Conservation (phyloP, 148 eudicot genomes). For the Arbutus unedo region DNA sequence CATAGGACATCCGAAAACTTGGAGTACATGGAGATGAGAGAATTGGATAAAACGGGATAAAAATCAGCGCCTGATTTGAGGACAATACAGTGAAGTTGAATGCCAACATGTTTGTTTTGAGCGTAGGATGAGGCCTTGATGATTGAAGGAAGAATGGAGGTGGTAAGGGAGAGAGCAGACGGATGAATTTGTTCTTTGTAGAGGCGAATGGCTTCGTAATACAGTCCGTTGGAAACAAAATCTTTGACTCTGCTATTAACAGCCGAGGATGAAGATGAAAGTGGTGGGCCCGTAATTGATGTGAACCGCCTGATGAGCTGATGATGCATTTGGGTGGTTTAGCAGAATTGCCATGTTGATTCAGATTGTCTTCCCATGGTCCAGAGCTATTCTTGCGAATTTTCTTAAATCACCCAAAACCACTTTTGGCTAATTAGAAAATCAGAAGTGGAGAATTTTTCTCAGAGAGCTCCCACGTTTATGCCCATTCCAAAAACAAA, state of each 20-base stretch:
- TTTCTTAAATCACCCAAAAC: too few relatives aligned
- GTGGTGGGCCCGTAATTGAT: neutral
- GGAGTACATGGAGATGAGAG: constrained; percentile 40
- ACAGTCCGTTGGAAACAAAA: neutral
- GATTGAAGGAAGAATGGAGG: constrained; percentile 43
- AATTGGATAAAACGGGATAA: constrained; percentile 39
- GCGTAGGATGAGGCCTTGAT: constrained; percentile 40
- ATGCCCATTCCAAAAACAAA: too few relatives aligned
- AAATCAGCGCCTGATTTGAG: constrained; percentile 34
- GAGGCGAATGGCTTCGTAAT: neutral
- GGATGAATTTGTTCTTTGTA: constrained; percentile 18
- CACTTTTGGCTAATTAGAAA: too few relatives aligned
- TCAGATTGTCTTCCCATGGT: too few relatives aligned
- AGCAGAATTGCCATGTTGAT: neutral
- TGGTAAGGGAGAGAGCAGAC: constrained; percentile 15
- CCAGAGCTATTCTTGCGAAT: too few relatives aligned
- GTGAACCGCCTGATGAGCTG: constrained; percentile 14
- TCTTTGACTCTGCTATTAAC: constrained; percentile 19
- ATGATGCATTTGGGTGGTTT: neutral
- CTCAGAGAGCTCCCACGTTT: too few relatives aligned
- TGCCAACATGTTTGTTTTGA: constrained; percentile 24
- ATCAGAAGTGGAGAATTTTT: too few relatives aligned
- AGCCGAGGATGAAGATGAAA: neutral
- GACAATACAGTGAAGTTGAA: constrained; percentile 38
- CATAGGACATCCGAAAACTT: constrained; percentile 24